phyloP scores from a whole-genome alignment of 495 filamentous ascomycete species.

The Neurospora terricola region DNA sequence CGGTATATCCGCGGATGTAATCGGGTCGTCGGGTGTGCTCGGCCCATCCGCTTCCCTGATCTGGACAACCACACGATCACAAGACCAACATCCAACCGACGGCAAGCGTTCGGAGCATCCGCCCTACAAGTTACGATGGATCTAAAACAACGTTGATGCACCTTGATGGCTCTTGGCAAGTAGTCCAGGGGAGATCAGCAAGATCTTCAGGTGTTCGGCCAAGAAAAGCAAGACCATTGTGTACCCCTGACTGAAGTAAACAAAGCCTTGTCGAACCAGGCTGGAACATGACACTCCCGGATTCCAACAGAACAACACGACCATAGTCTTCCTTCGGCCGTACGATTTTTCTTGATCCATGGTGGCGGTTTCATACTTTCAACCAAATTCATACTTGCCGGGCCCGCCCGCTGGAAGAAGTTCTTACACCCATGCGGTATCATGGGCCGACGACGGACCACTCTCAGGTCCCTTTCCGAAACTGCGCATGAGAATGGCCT shows the following conservation, averaged over 20 bases:
- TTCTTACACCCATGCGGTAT: not conserved
- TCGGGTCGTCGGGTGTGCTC: not conserved
- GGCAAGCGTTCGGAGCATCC: not conserved
- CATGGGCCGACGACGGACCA: not conserved
- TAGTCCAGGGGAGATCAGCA: not conserved
- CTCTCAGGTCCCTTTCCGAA: not conserved
- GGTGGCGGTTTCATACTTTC: not conserved
- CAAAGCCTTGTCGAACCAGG: not conserved
- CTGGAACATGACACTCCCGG: not conserved
- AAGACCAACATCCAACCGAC: not conserved
- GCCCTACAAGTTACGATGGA: not conserved
- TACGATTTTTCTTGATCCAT: not conserved
- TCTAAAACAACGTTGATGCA: not conserved
- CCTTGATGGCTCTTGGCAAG: not conserved
- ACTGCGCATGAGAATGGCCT: not conserved
- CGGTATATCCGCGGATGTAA: not conserved
- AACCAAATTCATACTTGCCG: not conserved
- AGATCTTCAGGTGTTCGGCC: not conserved
- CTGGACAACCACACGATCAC: not conserved
- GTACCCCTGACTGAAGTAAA: not conserved
- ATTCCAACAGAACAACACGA: not conserved
- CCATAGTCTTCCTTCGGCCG: not conserved
- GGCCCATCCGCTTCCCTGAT: not conserved
- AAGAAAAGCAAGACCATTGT: not conserved
- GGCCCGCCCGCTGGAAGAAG: not conserved